Base-by-base conservation (phyloP, 768 basidiomycete species). In the Russula virescens region DNA sequence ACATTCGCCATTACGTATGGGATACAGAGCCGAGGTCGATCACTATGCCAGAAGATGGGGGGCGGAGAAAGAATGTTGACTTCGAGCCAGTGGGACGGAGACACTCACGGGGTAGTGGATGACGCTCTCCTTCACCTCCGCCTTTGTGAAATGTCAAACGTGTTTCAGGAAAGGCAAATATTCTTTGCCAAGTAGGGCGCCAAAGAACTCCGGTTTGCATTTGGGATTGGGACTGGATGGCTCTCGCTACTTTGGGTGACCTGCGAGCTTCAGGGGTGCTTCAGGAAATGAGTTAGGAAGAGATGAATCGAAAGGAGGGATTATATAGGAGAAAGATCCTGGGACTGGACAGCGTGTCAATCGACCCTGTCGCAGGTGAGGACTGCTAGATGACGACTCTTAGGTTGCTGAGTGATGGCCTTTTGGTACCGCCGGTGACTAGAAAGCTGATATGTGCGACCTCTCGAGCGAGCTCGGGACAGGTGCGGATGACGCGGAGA, bases 241-340 rank as follows among this genome's bases (percentile, higher is more conserved):
- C 10, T 5, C 31, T 19, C 42, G 53, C 52, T 42, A 40, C 21
- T 23, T 53, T 46, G 31, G 34, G 34, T 14, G 38, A 19, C 18
- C 26, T 25, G 50, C 34, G 34, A 38, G 52, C 5, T 35, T 58
- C 19, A 53, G 23, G 13, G 57, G 61, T 16, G 57, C 40, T 21
- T 46, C 67, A 1, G 67, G 67, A 55, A 68, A 68, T 21, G 65
- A 66, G 61, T 66, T 65, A 19, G 64, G 58, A 52, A 66, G 67
- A 18, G 65, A 40, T 35, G 34, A 5, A 23, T 58, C 18, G 55
- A 26, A 8, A 31, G 34, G 5, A 35, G 34, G 10, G 34, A 35
- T 5, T 35, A 40, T 40, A 8, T 40, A 40, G 7, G 40, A n/a
- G n/a, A n/a, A n/a, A n/a, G n/a, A n/a, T n/a, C n/a, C n/a, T n/a